phyloP scores from a whole-genome alignment of 495 filamentous ascomycete genomes.

The Recurvomyces mirabilis region DNA sequence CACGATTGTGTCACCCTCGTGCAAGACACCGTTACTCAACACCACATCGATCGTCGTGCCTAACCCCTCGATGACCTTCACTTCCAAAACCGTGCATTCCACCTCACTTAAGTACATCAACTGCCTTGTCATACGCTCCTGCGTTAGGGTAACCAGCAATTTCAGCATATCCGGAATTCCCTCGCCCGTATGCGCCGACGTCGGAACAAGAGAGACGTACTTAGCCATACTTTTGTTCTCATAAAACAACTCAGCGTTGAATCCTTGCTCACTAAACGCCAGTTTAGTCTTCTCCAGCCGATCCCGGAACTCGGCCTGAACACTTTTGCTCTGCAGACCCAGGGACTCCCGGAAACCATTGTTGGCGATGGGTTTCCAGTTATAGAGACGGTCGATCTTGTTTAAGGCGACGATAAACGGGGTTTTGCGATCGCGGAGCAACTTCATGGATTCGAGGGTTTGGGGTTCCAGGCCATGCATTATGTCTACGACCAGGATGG shows the following conservation, averaged over 20 bases:
- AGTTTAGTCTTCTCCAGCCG: conserved; percentile 85
- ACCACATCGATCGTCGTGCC: conserved; percentile 99
- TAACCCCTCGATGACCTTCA: conserved; percentile 97
- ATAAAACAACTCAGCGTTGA: conserved; percentile 93
- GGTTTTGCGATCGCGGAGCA: conserved; percentile 86
- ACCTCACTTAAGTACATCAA: conserved; percentile 98
- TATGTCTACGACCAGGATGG: conserved; percentile 98
- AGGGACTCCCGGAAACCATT: conserved; percentile 95
- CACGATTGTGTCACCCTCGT: conserved; percentile 89
- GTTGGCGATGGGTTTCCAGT: conserved; percentile 95
- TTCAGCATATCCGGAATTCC: conserved; percentile 99
- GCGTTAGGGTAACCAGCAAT: conserved; percentile 78
- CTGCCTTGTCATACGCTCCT: conserved; percentile 94
- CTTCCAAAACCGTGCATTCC: conserved; percentile 94
- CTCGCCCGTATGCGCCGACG: conserved; percentile 94
- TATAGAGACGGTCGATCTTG: conserved; percentile 99
- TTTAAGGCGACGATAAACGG: conserved; percentile 98
- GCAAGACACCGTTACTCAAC: conserved; percentile 87
- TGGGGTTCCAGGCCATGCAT: conserved; percentile 99
- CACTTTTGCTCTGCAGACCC: conserved; percentile 78
- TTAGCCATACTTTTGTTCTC: conserved; percentile 96
- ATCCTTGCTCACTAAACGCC: conserved; percentile 88
- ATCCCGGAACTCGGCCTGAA: conserved; percentile 89
- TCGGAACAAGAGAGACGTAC: conserved; percentile 89
- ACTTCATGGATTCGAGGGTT: conserved; percentile 90